These are phyloP conservation scores for Arthrobotrys sinensis DNA, from an alignment of 2,329 filamentous ascomycete genomes.

Conservation along the genomic window DNA sequence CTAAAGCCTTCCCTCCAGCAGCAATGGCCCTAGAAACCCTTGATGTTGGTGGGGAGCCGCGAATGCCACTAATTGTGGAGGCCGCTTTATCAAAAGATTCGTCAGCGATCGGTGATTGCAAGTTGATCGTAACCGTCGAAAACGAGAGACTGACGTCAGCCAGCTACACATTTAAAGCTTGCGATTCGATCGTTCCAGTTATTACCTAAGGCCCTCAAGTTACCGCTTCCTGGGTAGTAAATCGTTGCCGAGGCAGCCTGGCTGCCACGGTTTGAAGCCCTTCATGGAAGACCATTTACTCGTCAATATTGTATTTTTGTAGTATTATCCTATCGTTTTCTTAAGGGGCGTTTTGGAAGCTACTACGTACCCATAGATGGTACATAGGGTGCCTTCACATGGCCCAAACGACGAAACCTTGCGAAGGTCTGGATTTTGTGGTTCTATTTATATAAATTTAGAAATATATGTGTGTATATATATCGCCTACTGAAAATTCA, in stretches of 20 bases:
- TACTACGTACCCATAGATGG: conserved; percentile 9
- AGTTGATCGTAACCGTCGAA: too few species aligned
- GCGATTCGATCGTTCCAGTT: conserved; percentile 26
- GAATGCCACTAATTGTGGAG: background rate
- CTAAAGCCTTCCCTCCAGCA: background rate
- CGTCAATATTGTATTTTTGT: too few species aligned
- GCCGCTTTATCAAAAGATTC: background rate
- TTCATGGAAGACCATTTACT: background rate
- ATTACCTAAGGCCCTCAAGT: conserved; percentile 3
- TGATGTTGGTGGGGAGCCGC: background rate
- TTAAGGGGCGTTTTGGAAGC: too few species aligned
- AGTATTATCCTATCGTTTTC: too few species aligned
- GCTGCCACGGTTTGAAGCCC: background rate
- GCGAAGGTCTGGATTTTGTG: conserved; percentile 9
- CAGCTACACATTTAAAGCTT: conserved; percentile 3
- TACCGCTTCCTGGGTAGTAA: conserved; percentile 8
- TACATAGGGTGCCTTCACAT: conserved; percentile 13
- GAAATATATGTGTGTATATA: too few species aligned
- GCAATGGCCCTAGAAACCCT: background rate
- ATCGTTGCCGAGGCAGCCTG: background rate
- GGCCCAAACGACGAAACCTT: conserved; percentile 26
- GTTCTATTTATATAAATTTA: too few species aligned
- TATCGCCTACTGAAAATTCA: too few species aligned
- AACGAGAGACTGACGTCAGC: background rate
- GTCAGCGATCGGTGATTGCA: background rate